phyloP scores from a whole-genome alignment of 2,329 filamentous ascomycete species.

The Malbranchea cinnamomea region DNA sequence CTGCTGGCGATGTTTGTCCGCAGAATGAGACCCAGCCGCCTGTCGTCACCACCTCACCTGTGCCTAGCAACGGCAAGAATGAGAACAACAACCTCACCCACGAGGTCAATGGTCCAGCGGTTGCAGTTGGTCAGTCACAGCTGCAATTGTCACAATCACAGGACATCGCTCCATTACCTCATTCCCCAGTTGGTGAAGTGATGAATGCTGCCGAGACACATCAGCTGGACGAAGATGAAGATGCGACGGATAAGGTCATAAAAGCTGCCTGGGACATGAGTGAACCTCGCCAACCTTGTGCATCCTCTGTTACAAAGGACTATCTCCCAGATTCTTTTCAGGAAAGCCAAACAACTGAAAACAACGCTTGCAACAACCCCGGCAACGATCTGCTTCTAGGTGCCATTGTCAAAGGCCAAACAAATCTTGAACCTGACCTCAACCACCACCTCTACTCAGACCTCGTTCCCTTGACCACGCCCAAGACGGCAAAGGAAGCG shows the following conservation, averaged over 20 bases:
- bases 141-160: conserved; percentile 11
- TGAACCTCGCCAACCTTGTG: not conserved
- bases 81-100: not conserved
- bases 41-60: no score
- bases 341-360: no score
- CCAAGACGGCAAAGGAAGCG: conserved; percentile 22
- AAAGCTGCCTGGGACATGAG: not conserved
- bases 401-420: no score
- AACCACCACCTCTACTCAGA: conserved; percentile 11
- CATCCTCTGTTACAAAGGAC: not conserved
- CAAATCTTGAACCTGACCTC: conserved; percentile 3
- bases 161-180: no score
- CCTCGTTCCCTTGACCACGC: conserved; percentile 22
- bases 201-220: no score
- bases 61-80: not conserved
- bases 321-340: not conserved
- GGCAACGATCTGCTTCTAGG: no score
- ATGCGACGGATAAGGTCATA: not conserved
- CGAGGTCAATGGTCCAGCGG: not conserved
- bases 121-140: conserved; percentile 6
- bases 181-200: no score
- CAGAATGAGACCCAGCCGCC: no score
- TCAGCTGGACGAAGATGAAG: not conserved
- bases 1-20: no score
- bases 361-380: no score